Evolutionary conservation across 805 yeast species (phyloP).

Genomic region (Kazachstania bromeliacearum): DNA sequence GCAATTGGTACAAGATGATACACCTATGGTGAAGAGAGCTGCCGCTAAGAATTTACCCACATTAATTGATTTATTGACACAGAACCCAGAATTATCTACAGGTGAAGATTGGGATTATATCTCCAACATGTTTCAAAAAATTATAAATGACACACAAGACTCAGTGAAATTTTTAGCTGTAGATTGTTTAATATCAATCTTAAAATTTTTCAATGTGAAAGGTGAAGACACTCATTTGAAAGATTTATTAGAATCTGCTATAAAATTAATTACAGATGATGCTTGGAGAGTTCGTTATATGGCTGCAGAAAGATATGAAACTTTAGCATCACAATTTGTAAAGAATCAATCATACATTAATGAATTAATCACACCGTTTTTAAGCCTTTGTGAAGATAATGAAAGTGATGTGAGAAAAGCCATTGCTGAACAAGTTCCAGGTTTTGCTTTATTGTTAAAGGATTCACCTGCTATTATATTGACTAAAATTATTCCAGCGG

Average conservation of each 20-base stretch:
- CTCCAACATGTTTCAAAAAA: conserved; percentile 69
- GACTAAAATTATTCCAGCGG: conserved; percentile 69
- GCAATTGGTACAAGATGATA: conserved; percentile 75
- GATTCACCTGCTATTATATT: conserved; percentile 43
- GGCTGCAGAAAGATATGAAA: conserved; percentile 89
- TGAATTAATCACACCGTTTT: conserved; percentile 50
- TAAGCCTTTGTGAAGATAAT: conserved; percentile 73
- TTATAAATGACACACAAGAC: conserved; percentile 84
- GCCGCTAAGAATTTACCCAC: conserved; percentile 80
- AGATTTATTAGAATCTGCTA: conserved; percentile 54
- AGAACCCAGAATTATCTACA: conserved; percentile 35
- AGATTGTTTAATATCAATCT: conserved; percentile 76
- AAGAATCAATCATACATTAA: conserved; percentile 44
- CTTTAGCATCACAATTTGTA: conserved; percentile 56
- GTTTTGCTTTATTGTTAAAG: conserved; percentile 46
- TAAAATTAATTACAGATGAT: conserved; percentile 71
- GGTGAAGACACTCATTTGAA: conserved; percentile 50
- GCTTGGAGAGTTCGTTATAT: conserved; percentile 98
- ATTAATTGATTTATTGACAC: conserved; percentile 52
- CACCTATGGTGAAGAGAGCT: conserved; percentile 96
- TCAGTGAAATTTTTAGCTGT: conserved; percentile 86
- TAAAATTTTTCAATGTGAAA: conserved; percentile 53
- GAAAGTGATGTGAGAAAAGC: conserved; percentile 98
- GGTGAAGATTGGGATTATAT: conserved; percentile 69
- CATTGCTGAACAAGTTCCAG: conserved; percentile 83